These are phyloP conservation scores for Wickerhamomyces xylosicus DNA, from an alignment of 805 yeast genomes.

Conservation along the genomic window DNA sequence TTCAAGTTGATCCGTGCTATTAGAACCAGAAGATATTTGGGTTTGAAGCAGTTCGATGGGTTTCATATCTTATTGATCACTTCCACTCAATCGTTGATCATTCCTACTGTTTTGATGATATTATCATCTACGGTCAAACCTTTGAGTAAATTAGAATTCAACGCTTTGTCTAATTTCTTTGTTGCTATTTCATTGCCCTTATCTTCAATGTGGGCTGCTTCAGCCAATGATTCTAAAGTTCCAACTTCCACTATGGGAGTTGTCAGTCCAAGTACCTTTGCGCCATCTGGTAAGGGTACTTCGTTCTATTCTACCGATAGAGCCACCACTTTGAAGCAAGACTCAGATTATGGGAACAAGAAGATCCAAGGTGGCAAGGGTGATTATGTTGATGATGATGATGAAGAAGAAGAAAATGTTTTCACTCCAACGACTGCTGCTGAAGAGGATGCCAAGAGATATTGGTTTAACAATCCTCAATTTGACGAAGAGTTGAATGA, in stretches of 20 bases:
- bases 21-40: constrained; percentile 62
- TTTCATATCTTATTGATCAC: constrained; percentile 74
- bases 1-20: constrained; percentile 63
- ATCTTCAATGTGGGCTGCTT: constrained; percentile 82
- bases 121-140: constrained; percentile 34
- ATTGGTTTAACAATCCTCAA: constrained; percentile 18
- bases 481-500: not conserved
- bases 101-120: constrained; percentile 65
- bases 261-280: not conserved
- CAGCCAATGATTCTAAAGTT: constrained; percentile 39
- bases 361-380: constrained; percentile 1
- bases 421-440: constrained; percentile 25
- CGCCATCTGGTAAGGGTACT: constrained; percentile 10
- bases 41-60: constrained; percentile 73
- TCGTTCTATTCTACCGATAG: constrained; percentile 12
- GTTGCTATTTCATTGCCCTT: constrained; percentile 70
- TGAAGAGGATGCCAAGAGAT: constrained; percentile 25
- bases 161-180: constrained; percentile 47
- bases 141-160: constrained; percentile 27
- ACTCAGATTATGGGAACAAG: constrained; percentile 2
- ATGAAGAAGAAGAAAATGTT: constrained; percentile 13
- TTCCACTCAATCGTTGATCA: constrained; percentile 70
- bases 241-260: constrained; percentile 25
- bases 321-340: constrained; percentile 7
- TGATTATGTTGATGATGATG: too few species aligned